Evolutionary conservation across 495 filamentous ascomycete species (phyloP), one percentile per base, ranked within the genome.

Genomic region (Margaritispora aquatica): DNA sequence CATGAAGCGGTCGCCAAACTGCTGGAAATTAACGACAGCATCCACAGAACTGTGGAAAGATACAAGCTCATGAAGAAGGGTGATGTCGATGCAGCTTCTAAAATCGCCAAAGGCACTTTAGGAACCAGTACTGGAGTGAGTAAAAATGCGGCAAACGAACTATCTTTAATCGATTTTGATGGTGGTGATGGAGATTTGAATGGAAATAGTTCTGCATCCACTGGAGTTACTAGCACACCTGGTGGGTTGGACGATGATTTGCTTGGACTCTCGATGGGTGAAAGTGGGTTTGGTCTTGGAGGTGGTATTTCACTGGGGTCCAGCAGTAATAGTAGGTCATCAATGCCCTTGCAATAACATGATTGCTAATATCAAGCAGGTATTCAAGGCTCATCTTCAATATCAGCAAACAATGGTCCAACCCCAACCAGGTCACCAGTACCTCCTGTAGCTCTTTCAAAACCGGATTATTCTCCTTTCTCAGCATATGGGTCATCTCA

Each of bases 21-120:
- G 24, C 77, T 97, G 38, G 91, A 98, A 71, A 96, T 98, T 62
- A 97, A 97, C 68, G 95, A 98, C 69, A 96, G 91, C 73, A 98
- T 98, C 81, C 91, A 97, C 68, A 85, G 92, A 57, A 97, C 94
- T 1, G 88, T 97, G 55, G 91, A 97, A 72, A 76, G 95, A 63
- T 98, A 97, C 69, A 95, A 88, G 75, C 76, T 97, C 47, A 81
- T 96, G 60, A 97, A 92, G 77, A 94, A 90, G 73, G 94, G 94
- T 21, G 93, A 97, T 70, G 68, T 96, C 31, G 89, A 95, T 65
- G 93, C 80, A 17, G 94, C 94, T n/a, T 83, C 84, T 21, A 87
- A 80, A 69, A 88, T 96, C 50, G 89, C 89, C 1, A 84, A 87
- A 69, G 92, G 92, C n/a, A 91, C 86, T 10, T 77, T 92, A 22